These are phyloP conservation scores for Candida arabinofermentans DNA, from an alignment of 805 yeast species.

Conservation along the genomic window DNA sequence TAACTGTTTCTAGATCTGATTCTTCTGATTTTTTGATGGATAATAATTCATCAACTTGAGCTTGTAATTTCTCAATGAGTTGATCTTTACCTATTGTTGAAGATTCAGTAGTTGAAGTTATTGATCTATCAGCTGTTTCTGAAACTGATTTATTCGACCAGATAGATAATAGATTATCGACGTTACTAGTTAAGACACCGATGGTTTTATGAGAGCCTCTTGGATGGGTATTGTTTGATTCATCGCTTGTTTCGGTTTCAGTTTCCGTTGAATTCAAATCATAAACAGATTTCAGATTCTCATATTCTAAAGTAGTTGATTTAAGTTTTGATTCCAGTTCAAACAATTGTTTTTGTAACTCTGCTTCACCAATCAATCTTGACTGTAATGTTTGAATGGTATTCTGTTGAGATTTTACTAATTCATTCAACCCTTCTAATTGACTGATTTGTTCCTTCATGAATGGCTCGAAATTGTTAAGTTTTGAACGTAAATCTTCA, in stretches of 20 bases:
- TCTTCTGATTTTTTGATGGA: slow-evolving; percentile 37
- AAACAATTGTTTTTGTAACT: slow-evolving; percentile 40
- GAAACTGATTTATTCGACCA: slow-evolving; percentile 7
- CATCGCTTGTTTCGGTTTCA: slow-evolving; percentile 29
- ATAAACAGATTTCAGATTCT: slow-evolving; percentile 30
- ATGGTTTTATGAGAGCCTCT: slow-evolving; percentile 1
- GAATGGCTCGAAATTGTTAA: slow-evolving; percentile 46
- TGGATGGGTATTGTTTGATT: neutral
- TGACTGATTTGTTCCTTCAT: slow-evolving; percentile 51
- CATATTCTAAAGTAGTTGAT: slow-evolving; percentile 40
- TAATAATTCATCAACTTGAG: slow-evolving; percentile 54
- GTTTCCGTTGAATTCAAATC: slow-evolving; percentile 31
- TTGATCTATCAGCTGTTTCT: slow-evolving; percentile 7
- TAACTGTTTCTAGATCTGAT: slow-evolving; percentile 30
- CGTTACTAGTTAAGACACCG: slow-evolving; percentile 10
- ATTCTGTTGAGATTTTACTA: slow-evolving; percentile 51
- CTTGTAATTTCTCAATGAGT: slow-evolving; percentile 37
- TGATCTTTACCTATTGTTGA: slow-evolving; percentile 7
- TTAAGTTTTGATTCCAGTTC: slow-evolving; percentile 47
- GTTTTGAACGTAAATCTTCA: slow-evolving; percentile 35
- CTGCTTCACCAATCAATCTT: slow-evolving; percentile 41
- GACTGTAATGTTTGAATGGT: slow-evolving; percentile 38
- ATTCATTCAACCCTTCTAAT: slow-evolving; percentile 46
- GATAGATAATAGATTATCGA: slow-evolving; percentile 14
- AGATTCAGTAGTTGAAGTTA: neutral